Base-by-base conservation (phyloP, 179 eudicot genomes). In the Spinacia oleracea region DNA sequence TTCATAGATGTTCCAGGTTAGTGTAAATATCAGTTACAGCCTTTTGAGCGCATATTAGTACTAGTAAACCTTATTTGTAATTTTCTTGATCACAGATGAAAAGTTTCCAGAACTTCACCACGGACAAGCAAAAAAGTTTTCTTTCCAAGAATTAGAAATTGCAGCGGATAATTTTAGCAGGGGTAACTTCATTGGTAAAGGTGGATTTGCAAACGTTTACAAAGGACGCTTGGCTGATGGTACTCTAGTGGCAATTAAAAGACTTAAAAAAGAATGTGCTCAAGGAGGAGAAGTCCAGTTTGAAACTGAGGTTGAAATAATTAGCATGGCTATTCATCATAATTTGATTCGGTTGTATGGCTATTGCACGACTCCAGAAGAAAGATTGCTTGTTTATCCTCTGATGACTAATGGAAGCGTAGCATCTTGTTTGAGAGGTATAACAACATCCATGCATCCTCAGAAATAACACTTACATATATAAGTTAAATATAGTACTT, bases 371-470 rank as follows among this genome's bases (percentile, higher is more conserved):
- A 64, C 72, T 27, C 84, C 82, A 18, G 72, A 68, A 21, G 84
- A 84, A 70, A 79, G 83, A 51, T 59, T 84, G 51, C 84, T 81
- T 46, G 82, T 81, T 60, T 81, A 81, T 58, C 86, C 86, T 55
- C 79, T 73, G 55, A 84, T 84, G 86, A 68, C 72, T 20, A 84
- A 84, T 70, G 87, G 87, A 71, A 84, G 85, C 42, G 83, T 84
- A 2, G 81, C 87, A 15, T 82, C 87, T 11, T 84, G 87, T 68
- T 79, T 84, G 73, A 79, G 87, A 84, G 87, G 87, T 84, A 79
- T 51, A 25, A 59, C 65, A 23, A 32, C 34, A 27, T 60, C 65
- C 65, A 60, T 60, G n/a, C n/a, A n/a, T n/a, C n/a, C 64, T 11
- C 3, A 25, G 1, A 27, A 23, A 23, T 27, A n/a, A 8, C 23